Base-by-base conservation (phyloP, 1,284 basidiomycete genomes). In the Malassezia restricta region DNA sequence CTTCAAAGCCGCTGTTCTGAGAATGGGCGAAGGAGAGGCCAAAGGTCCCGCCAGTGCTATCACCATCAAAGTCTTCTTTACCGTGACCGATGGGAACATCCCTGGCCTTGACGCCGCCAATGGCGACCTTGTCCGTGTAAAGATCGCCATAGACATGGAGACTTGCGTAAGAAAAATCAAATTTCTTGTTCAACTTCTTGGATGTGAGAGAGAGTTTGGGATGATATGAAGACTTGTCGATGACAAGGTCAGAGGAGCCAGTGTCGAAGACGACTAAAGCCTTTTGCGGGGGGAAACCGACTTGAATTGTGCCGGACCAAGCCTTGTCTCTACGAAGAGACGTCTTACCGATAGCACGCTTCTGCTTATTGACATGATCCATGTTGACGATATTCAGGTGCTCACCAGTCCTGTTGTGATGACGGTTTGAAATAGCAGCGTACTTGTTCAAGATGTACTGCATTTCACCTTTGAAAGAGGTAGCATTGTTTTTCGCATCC, bases 131-230 rank as follows among this genome's bases (percentile, higher is more conserved):
- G 59, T 84, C 82, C 3, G 70, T 72, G 69, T 78, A 82, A 52
- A 79, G 74, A 29, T 73, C 69, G 32, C 81, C 82, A 15, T 35
- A 15, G 8, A 79, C 79, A n/a, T 74, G 75, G 11, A 78, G 79
- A 14, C 79, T 79, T 9, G 78, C 80, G 64, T 80, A 84, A 3
- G 61, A n/a, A 52, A 81, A 76, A 5, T 40, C 50, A 71, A 82
- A 82, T 0, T 57, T 61, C 51, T 67, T 65, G 42, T 61, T 53
- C 43, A 64, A 64, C 37, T 58, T 52, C 27, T 42, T 40, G 6
- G 62, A 55, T 24, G 62, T 62, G 30, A 58, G 51, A 24, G 66
- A 65, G 11, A 45, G 40, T 24, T 49, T 48, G 6, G 70, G 70
- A 28, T 40, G 47, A 59, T 63, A 73, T 8, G 56, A 57, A 37